Base-by-base conservation (phyloP, 2,329 filamentous ascomycete genomes). In the Cryphonectria japonica region DNA sequence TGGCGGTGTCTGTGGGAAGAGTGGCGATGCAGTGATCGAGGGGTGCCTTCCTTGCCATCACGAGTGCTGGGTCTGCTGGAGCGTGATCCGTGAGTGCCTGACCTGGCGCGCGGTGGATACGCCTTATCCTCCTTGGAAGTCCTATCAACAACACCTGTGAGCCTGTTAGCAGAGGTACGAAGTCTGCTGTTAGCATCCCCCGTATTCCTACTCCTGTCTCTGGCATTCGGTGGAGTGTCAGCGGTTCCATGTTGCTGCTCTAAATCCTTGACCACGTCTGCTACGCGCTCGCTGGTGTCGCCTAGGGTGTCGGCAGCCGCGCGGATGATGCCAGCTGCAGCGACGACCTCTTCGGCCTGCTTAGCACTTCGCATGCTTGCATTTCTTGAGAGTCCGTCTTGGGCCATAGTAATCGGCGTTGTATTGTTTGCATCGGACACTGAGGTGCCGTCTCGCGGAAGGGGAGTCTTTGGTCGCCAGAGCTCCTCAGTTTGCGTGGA, bases 121-220 rank as follows among this genome's bases (percentile, higher is more conserved):
- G 75, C 69, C 76, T 76, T 79, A 72, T 83, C 80, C 74, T 79
- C 79, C 70, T 79, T 79, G 73, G 76, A 76, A 76, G 77, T 79
- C 60, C 41, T 69, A 77, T 79, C 85, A 75, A 85, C 85, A 75
- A 85, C 84, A 80, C 86, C 86, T 88, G 82, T 81, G 80, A 82
- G 85, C 78, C 84, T 82, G 86, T 88, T 84, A 88, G 86, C 82
- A 84, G 84, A 82, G 79, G 82, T 79, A 77, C 79, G 77, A 80
- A 83, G 78, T 69, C 62, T 73, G 71, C 69, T 57, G 62, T 60
- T 64, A 67, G 69, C 69, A 71, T 64, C 69, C 69, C 69, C 70
- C 67, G 57, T 72, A 46, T 59, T 70, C 70, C 54, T 70, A 64
- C 66, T 66, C 37, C 64, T 59, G 59, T 69, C 65, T 60, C 73